phyloP scores from a whole-genome alignment of 2,329 filamentous ascomycete species.

The Fusarium sp. region DNA sequence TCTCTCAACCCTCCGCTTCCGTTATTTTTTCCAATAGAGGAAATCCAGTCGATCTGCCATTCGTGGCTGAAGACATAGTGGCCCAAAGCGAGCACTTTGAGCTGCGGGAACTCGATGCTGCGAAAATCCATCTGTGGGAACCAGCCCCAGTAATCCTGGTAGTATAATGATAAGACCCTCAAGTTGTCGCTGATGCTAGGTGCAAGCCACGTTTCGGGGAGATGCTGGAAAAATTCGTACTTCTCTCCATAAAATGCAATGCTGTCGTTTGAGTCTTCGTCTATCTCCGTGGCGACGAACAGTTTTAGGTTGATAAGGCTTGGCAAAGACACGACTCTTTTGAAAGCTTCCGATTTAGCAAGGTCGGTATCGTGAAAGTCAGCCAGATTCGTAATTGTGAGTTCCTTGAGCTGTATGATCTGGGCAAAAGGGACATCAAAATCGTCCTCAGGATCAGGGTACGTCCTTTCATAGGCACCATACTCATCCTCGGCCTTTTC shows the following conservation, averaged over 20 bases:
- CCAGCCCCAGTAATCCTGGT: constrained; percentile 56
- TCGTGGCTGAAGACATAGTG: constrained; percentile 60
- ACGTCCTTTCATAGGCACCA: not conserved
- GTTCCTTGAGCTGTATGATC: constrained; percentile 22
- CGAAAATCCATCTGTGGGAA: constrained; percentile 56
- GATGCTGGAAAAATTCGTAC: constrained; percentile 37
- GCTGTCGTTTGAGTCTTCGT: not conserved
- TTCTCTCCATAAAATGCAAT: constrained; percentile 8
- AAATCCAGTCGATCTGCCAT: constrained; percentile 63
- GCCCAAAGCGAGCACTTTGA: constrained; percentile 58
- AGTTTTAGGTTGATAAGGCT: constrained; percentile 28
- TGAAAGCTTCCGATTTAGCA: constrained; percentile 15
- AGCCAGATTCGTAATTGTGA: constrained; percentile 28
- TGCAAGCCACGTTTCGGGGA: constrained; percentile 38
- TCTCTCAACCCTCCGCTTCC: constrained; percentile 50
- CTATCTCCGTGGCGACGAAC: not conserved
- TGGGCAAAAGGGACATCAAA: not conserved
- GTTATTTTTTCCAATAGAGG: constrained; percentile 51
- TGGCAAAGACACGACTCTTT: not conserved
- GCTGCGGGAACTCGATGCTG: constrained; percentile 53
- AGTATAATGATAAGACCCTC: constrained; percentile 56
- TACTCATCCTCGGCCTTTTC: not conserved
- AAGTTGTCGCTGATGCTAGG: constrained; percentile 36
- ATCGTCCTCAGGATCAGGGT: constrained; percentile 1
- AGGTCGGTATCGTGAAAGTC: constrained; percentile 13